phyloP scores from a whole-genome alignment of 75 land plant species.

The Selaginella moellendorffii region DNA sequence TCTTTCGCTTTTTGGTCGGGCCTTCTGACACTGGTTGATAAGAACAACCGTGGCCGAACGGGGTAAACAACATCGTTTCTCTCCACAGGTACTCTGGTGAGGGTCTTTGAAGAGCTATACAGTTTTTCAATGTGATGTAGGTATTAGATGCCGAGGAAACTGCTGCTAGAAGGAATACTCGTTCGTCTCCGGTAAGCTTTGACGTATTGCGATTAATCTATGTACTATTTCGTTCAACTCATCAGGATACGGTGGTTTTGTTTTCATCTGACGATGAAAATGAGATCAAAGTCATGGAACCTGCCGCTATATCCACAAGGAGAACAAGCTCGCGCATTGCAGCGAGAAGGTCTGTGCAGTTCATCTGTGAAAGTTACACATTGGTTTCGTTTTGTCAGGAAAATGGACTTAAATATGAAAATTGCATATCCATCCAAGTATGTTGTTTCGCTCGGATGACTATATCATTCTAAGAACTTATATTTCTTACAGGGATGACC shows the following conservation, averaged over 20 bases:
- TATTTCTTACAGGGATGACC: conserved; percentile 7
- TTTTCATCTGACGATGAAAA: neutral
- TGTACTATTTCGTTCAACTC: too few relatives aligned
- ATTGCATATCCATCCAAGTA: conserved; percentile 22
- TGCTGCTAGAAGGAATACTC: too few relatives aligned
- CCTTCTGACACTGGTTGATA: too few relatives aligned
- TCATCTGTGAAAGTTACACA: neutral
- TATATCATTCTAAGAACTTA: neutral
- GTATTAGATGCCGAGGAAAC: too few relatives aligned
- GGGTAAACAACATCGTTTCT: too few relatives aligned
- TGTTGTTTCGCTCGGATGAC: neutral
- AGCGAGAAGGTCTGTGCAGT: neutral
- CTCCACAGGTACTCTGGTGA: too few relatives aligned
- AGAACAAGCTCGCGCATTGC: neutral
- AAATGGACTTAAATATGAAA: conserved; percentile 9
- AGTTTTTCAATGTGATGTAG: too few relatives aligned
- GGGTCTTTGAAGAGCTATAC: too few relatives aligned
- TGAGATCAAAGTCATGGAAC: neutral
- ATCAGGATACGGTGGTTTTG: neutral
- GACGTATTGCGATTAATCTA: too few relatives aligned
- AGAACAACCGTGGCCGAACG: too few relatives aligned
- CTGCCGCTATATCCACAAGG: neutral
- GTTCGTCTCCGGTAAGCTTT: too few relatives aligned
- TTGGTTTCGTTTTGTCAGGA: conserved; percentile 8
- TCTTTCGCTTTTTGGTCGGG: too few relatives aligned